phyloP scores from a whole-genome alignment of 768 basidiomycete genomes.

The Chalciporus piperatus region DNA sequence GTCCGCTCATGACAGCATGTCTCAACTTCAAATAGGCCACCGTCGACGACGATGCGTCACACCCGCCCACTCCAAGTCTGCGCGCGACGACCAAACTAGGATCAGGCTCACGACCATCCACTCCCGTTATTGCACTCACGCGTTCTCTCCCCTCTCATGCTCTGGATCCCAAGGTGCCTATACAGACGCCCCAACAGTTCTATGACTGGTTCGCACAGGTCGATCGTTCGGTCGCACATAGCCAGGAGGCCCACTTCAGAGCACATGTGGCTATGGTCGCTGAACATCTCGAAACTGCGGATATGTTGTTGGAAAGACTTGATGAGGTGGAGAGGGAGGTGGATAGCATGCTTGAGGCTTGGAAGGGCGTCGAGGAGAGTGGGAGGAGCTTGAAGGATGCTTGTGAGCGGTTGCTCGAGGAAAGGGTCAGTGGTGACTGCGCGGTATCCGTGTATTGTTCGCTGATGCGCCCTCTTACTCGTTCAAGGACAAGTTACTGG shows the following conservation, averaged over 20 bases:
- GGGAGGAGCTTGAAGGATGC: conserved; percentile 88
- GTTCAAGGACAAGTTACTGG: conserved; percentile 68
- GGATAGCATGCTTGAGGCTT: conserved; percentile 76
- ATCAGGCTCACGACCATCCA: conserved; percentile 45
- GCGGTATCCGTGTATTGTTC: background rate
- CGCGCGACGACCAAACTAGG: conserved; percentile 40
- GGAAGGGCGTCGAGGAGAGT: conserved; percentile 89
- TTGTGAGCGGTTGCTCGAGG: conserved; percentile 85
- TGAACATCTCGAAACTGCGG: conserved; percentile 76
- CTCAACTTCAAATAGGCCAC: conserved; percentile 42
- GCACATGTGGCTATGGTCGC: conserved; percentile 77
- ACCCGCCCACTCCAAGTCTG: conserved; percentile 33
- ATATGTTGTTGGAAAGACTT: conserved; percentile 66
- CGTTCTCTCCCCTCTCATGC: conserved; percentile 41
- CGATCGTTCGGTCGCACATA: conserved; percentile 86
- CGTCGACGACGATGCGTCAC: conserved; percentile 35
- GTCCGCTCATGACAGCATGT: conserved; percentile 11
- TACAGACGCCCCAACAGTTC: conserved; percentile 92
- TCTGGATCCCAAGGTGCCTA: conserved; percentile 71
- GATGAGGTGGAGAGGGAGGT: conserved; percentile 73
- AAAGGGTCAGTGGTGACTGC: conserved; percentile 61
- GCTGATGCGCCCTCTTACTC: background rate
- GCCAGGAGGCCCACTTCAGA: conserved; percentile 91
- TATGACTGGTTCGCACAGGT: conserved; percentile 95
- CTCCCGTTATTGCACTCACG: conserved; percentile 26